These are phyloP conservation scores for Pseudocercospora fuligena DNA, from an alignment of 2,329 filamentous ascomycete species.

Conservation along the genomic window DNA sequence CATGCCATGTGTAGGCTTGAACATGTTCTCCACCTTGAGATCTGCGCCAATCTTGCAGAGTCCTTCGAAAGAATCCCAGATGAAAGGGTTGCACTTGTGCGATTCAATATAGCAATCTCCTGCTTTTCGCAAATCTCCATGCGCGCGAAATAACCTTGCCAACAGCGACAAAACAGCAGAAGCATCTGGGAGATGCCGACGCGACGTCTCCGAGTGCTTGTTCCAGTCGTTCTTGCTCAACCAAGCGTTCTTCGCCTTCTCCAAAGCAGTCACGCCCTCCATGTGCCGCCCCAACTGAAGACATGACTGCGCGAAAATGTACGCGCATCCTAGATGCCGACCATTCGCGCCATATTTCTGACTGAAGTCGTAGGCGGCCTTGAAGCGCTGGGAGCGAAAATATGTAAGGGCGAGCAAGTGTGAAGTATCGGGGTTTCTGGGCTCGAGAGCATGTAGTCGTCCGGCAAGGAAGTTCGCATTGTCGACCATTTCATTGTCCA, in stretches of 20 bases:
- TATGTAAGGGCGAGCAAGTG: constrained; percentile 87
- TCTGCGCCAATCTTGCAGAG: constrained; percentile 83
- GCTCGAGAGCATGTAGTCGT: constrained; percentile 81
- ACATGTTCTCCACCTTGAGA: constrained; percentile 83
- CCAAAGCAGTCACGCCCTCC: constrained; percentile 81
- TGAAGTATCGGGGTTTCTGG: constrained; percentile 76
- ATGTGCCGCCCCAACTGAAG: constrained; percentile 76
- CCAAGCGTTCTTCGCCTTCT: constrained; percentile 81
- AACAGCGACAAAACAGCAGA: constrained; percentile 82
- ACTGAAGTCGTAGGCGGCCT: constrained; percentile 83
- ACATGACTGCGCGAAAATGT: constrained; percentile 89
- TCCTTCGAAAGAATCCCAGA: constrained; percentile 94
- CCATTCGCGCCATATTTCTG: constrained; percentile 73
- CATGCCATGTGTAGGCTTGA: constrained; percentile 73
- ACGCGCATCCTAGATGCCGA: constrained; percentile 82
- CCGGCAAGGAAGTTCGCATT: constrained; percentile 95
- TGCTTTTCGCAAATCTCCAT: constrained; percentile 80
- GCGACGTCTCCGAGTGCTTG: constrained; percentile 74
- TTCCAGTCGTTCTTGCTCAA: constrained; percentile 74
- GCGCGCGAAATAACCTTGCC: constrained; percentile 82
- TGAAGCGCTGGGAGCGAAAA: constrained; percentile 78
- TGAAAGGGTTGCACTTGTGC: constrained; percentile 88
- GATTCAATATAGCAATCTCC: constrained; percentile 86
- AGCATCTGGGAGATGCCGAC: constrained; percentile 79
- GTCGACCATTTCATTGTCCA: constrained; percentile 87